Evolutionary conservation across 179 eudicot species (phyloP), one percentile per base, ranked within the genome.

Genomic region (Silene coronaria): DNA sequence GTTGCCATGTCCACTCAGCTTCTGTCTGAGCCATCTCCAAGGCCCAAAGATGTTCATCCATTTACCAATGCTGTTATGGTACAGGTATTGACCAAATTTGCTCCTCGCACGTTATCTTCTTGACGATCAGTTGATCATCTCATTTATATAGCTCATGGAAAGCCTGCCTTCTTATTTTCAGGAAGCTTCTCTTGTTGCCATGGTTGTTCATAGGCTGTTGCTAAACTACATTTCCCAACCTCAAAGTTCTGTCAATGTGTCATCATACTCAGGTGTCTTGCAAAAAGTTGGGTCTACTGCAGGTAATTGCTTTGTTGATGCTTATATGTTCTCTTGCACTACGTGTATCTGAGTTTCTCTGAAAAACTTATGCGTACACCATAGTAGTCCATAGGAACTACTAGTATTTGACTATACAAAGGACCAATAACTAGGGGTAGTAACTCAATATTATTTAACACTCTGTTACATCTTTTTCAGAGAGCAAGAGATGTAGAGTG

Each of bases 1-100:
- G 87, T 88, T 66, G 87, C 97, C 86, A 88, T 89, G 92, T 90
- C 99, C 70, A 95, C 96, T 81, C 97, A 92, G 86, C 97, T 95
- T 85, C 88, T 88, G 72, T 89, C 88, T 79, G 94, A 89, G 83
- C 91, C 97, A 80, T 90, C 97, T 27, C 89, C 90, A 19, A 91
- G 91, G 75, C 91, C 89, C 30, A 79, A 85, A 75, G 97, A 89
- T 84, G 70, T 78, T 70, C 91, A 95, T 74, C 96, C 97, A 27
- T 90, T 95, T 73, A 83, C 86, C n/a, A 90, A 92, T 80, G 91
- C 91, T 38, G 85, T 89, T 36, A 92, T 95, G 95, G 77, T 67
- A 83, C 95, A 95, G 95, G 99, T 92, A 82, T 74, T 30, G 46
- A 28, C 73, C n/a, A 53, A 70, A 60, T 9, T 22, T 12, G 19